Base-by-base conservation (phyloP, 805 yeast species). In the Grigorovia yakushimaensis region DNA sequence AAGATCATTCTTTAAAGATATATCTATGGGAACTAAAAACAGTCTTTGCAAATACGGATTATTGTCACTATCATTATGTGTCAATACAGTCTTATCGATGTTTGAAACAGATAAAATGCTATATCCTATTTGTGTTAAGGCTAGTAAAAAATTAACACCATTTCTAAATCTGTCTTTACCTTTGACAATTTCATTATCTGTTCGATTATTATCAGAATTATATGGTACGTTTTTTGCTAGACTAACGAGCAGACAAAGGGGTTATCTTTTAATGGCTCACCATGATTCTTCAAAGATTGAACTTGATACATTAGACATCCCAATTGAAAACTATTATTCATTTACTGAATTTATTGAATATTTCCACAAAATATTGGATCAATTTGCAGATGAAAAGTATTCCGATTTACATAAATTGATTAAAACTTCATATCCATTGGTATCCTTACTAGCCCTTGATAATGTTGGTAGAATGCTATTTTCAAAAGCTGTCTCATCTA, bases 391-490 rank as follows among this genome's bases (percentile, higher is more conserved):
- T 10, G 49, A 51, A n/a, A 18, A 44, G 23, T 45, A 47, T 21
- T 39, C 37, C 0, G 46, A 45, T 6, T 30, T 57, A 19, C 49
- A 49, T n/a, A 39, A 46, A 13, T 38, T 50, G 5, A 47, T 55
- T 13, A 39, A 50, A 10, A 47, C 51, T 2, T 58, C 59, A 18
- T 55, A 51, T 27, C 52, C 50, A 4, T 42, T 58, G 20, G 48
- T 49, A 15, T 46, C 60, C 10, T 44, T 57, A 4, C 36, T 58
- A 17, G 61, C 58, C 2, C 39, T 60, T 9, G 60, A 60, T 45
- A 48, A 54, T 15, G 52, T 57, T 6, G 58, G 59, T 33, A 53
- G 58, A 38, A 50, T 48, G 4, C 48, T 60, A 8, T 58, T 60
- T 27, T 47, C 49, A 15, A 56, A 52, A 41, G 63, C 56, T 15